Percentiles rank a stretch among this genome's conserved stretches.
Conservation (phyloP, 2,329 filamentous ascomycete species). For the Triangularia verruculosa region DNA sequence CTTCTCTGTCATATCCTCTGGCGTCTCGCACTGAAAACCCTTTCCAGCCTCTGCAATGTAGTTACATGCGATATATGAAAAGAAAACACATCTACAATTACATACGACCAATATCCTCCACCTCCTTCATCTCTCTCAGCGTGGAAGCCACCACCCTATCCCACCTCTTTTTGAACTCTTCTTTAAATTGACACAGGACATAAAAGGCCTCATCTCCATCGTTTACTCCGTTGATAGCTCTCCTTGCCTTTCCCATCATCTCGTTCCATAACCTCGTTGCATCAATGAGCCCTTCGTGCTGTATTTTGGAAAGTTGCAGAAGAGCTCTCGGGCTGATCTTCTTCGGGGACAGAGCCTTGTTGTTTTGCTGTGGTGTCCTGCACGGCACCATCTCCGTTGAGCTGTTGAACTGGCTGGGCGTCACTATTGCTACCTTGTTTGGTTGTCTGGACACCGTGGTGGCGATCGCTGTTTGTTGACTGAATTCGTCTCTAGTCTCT, state of each 20-base stretch:
- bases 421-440: neutral
- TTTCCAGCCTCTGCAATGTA: neutral
- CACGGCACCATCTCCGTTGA: neutral
- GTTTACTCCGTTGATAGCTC: conserved; percentile 6
- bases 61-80: neutral
- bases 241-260: conserved; percentile 17
- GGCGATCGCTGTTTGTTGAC: neutral
- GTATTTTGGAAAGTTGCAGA: conserved; percentile 9
- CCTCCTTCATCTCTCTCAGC: conserved; percentile 18
- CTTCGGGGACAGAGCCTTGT: neutral
- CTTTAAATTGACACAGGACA: conserved; percentile 14
- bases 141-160: conserved; percentile 12
- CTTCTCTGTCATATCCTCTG: neutral
- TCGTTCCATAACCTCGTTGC: conserved; percentile 25
- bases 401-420: neutral
- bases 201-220: conserved; percentile 10
- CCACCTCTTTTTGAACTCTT: conserved; percentile 16
- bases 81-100: neutral
- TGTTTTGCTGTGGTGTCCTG: neutral
- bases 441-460: neutral
- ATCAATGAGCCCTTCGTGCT: conserved; percentile 21
- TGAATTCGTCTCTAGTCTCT: neutral
- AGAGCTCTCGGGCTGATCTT: neutral
- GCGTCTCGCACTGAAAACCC: too few relatives aligned
- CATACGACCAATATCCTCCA: neutral